These are phyloP conservation scores for Shiraia bambusicola DNA, from an alignment of 2,329 filamentous ascomycete genomes.

Conservation along the genomic window DNA sequence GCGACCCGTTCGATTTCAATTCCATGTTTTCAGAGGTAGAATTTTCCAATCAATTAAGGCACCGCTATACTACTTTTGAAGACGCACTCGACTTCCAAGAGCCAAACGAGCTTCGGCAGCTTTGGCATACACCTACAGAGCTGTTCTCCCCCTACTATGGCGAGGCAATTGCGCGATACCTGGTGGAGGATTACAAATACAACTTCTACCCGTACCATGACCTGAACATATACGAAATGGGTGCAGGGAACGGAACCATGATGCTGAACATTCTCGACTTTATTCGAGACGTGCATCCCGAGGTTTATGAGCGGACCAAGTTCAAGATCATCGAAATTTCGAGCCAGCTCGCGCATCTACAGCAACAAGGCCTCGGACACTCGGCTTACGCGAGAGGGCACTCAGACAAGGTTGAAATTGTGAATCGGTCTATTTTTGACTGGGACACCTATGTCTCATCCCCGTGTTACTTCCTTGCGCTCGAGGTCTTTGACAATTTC, in stretches of 20 bases:
- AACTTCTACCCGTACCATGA: conserved; percentile 94
- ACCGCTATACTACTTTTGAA: conserved; percentile 87
- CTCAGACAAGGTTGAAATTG: conserved; percentile 82
- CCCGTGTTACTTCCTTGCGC: conserved; percentile 94
- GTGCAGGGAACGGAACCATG: conserved; percentile 91
- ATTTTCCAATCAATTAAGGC: conserved; percentile 75
- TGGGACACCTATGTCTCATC: conserved; percentile 86
- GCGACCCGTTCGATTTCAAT: conserved; percentile 87
- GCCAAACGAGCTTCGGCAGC: conserved; percentile 75
- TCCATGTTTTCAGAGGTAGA: conserved; percentile 78
- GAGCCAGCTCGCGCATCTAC: conserved; percentile 72
- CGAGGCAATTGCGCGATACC: conserved; percentile 93
- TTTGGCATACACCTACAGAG: conserved; percentile 98
- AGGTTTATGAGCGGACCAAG: conserved; percentile 90
- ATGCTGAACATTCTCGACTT: conserved; percentile 99
- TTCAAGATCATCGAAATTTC: conserved; percentile 98
- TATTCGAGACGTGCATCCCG: conserved; percentile 83
- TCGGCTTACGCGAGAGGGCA: conserved; percentile 73
- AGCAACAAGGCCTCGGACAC: conserved; percentile 68
- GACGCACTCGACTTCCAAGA: conserved; percentile 75
- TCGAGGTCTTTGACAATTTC: conserved; percentile 99
- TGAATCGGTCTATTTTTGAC: conserved; percentile 93
- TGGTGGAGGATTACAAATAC: conserved; percentile 94
- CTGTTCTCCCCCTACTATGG: conserved; percentile 96
- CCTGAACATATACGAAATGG: conserved; percentile 98